Percentiles rank a stretch among this genome's conserved stretches.
phyloP scores from a whole-genome alignment of 768 basidiomycete genomes.

The Tulasnella sp. region DNA sequence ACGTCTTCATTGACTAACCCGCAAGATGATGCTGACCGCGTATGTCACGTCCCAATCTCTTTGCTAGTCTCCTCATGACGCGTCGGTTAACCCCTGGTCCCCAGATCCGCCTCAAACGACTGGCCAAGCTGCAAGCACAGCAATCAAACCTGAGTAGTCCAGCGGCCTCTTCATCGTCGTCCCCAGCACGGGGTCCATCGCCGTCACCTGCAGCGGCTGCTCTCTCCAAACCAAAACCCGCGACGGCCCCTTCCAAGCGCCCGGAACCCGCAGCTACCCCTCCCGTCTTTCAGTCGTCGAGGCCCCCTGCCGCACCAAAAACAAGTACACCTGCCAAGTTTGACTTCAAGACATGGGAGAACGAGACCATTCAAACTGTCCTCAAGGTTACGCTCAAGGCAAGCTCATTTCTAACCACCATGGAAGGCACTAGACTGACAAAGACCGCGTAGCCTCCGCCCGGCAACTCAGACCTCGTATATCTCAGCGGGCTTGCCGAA shows the following conservation, averaged over 20 bases:
- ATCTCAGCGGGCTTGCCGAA: slow-evolving; percentile 70
- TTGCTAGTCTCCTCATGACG: background rate
- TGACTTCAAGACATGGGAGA: slow-evolving; percentile 65
- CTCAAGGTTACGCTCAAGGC: slow-evolving; percentile 80
- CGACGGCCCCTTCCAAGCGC: slow-evolving; percentile 41
- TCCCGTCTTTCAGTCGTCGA: slow-evolving; percentile 35
- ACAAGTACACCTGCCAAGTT: slow-evolving; percentile 41
- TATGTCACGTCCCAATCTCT: background rate
- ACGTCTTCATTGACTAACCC: slow-evolving; percentile 24
- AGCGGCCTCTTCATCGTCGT: slow-evolving; percentile 33
- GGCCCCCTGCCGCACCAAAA: slow-evolving; percentile 21
- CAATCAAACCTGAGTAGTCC: slow-evolving; percentile 40
- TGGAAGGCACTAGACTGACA: background rate
- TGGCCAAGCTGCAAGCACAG: slow-evolving; percentile 70
- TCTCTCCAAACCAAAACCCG: slow-evolving; percentile 34
- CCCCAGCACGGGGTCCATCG: background rate
- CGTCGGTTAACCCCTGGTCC: background rate
- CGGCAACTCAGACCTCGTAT: slow-evolving; percentile 65
- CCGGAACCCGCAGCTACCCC: slow-evolving; percentile 32
- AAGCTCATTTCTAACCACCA: slow-evolving; percentile 36
- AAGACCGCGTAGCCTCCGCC: background rate
- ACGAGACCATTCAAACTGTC: slow-evolving; percentile 59
- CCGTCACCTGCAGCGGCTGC: slow-evolving; percentile 37
- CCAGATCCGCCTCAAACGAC: slow-evolving; percentile 89
- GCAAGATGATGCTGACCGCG: slow-evolving; percentile 27